Evolutionary conservation across 257 asterid genomes (phyloP).

Genomic region (Solanum appendiculatum): DNA sequence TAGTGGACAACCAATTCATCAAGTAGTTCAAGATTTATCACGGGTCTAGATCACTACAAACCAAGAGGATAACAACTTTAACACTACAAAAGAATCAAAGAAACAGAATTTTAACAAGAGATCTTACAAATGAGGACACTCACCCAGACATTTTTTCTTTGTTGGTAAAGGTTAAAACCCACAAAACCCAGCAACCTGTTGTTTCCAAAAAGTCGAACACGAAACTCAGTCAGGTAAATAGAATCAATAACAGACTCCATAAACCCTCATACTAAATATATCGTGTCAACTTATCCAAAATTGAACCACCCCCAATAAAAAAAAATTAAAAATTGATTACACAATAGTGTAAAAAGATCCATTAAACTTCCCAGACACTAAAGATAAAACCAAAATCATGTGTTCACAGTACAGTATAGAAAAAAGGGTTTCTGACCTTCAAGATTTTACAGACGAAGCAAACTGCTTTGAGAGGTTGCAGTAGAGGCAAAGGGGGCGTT

Average conservation of each 20-base stretch:
- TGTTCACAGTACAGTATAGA: neutral
- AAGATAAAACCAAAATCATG: neutral
- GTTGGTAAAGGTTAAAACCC: neutral
- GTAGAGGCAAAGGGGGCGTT: neutral
- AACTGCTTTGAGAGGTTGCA: neutral
- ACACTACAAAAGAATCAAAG: neutral
- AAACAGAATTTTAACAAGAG: neutral
- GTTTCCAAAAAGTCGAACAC: neutral
- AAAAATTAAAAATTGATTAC: neutral
- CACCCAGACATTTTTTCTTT: neutral
- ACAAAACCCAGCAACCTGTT: neutral
- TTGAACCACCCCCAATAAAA: neutral
- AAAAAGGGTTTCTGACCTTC: neutral
- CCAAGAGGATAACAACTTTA: neutral
- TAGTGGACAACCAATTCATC: neutral
- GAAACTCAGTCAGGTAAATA: constrained; percentile 5
- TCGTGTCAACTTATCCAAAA: neutral
- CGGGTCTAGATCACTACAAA: neutral
- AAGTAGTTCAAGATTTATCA: neutral
- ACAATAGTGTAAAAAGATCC: neutral
- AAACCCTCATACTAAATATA: constrained; percentile 1
- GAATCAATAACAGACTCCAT: constrained; percentile 1
- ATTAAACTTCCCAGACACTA: neutral
- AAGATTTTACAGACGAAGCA: neutral
- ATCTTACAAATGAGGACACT: neutral